Percentiles rank a stretch among this genome's conserved stretches.
These are phyloP conservation scores for Suaeda aralocaspica DNA, from an alignment of 148 eudicot genomes.

Conservation along the genomic window DNA sequence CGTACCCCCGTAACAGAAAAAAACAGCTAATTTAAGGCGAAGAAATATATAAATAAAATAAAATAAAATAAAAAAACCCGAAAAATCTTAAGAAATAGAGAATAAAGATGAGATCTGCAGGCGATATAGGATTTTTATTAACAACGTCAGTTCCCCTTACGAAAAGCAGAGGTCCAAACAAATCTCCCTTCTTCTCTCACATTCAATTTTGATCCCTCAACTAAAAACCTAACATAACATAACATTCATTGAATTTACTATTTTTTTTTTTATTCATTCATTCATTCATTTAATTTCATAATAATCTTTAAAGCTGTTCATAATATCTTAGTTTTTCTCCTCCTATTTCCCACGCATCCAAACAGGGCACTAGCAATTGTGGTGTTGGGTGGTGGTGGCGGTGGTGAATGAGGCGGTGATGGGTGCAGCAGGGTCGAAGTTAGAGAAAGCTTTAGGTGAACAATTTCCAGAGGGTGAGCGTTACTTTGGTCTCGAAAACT, in stretches of 20 bases:
- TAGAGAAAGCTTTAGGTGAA: slow-evolving; percentile 88
- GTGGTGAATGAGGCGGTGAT: slow-evolving; percentile 48
- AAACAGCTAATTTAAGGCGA: no score
- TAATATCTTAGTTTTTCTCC: background rate
- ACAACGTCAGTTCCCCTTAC: background rate
- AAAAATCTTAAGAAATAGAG: background rate
- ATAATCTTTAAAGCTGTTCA: background rate
- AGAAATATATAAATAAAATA: no score
- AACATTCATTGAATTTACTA: background rate
- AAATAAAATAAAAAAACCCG: background rate
- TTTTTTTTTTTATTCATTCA: background rate
- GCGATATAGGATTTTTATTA: background rate
- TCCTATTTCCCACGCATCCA: background rate
- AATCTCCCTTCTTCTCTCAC: slow-evolving; percentile 1
- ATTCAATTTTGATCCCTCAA: background rate
- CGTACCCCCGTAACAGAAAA: no score
- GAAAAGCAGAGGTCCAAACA: slow-evolving; percentile 9
- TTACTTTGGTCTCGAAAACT: slow-evolving; percentile 80
- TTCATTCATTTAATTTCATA: background rate
- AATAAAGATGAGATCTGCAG: slow-evolving; percentile 11
- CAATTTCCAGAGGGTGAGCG: slow-evolving; percentile 92
- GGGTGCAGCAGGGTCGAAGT: slow-evolving; percentile 86
- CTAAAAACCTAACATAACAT: no score
- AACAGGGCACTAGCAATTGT: background rate
- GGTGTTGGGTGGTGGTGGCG: background rate